Conservation (phyloP, 306 rosid genomes). For the Carpinus fangiana region DNA sequence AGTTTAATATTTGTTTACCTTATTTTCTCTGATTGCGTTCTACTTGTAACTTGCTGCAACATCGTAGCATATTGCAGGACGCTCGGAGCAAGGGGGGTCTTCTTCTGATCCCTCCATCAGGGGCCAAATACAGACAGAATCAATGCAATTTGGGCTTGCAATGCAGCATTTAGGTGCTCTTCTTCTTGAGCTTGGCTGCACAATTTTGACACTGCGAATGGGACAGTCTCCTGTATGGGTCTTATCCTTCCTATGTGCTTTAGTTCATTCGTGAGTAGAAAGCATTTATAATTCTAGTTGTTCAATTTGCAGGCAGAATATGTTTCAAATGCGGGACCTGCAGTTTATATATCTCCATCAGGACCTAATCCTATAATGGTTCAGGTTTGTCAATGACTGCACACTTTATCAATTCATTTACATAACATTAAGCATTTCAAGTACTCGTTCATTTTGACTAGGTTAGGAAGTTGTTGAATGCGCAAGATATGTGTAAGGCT, state of each 20-base stretch:
- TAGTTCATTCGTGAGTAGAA: constrained; percentile 23
- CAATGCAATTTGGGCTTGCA: constrained; percentile 71
- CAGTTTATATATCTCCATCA: constrained; percentile 88
- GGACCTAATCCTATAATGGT: constrained; percentile 99
- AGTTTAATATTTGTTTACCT: constrained; percentile 16
- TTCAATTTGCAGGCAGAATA: constrained; percentile 69
- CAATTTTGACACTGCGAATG: constrained; percentile 88
- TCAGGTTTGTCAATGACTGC: constrained; percentile 66
- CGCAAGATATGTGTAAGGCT: background rate
- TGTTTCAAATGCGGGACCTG: constrained; percentile 87
- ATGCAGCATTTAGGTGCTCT: constrained; percentile 92
- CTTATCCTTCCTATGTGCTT: constrained; percentile 25
- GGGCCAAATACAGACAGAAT: constrained; percentile 77
- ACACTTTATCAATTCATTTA: constrained; percentile 2
- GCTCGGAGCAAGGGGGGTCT: constrained; percentile 72
- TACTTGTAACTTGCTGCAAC: constrained; percentile 48
- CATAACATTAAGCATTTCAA: background rate
- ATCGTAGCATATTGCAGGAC: constrained; percentile 88
- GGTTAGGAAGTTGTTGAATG: background rate
- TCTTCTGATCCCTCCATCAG: constrained; percentile 60
- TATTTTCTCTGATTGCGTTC: constrained; percentile 33
- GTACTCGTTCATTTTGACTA: background rate
- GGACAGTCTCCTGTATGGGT: constrained; percentile 82
- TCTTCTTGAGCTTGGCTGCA: constrained; percentile 95
- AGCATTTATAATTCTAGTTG: constrained; percentile 14